A percentile compares a stretch with the other conserved stretches of the same genome.
These are phyloP conservation scores for Hemerocallis citrina DNA, from an alignment of 106 monocot genomes.

Conservation along the genomic window DNA sequence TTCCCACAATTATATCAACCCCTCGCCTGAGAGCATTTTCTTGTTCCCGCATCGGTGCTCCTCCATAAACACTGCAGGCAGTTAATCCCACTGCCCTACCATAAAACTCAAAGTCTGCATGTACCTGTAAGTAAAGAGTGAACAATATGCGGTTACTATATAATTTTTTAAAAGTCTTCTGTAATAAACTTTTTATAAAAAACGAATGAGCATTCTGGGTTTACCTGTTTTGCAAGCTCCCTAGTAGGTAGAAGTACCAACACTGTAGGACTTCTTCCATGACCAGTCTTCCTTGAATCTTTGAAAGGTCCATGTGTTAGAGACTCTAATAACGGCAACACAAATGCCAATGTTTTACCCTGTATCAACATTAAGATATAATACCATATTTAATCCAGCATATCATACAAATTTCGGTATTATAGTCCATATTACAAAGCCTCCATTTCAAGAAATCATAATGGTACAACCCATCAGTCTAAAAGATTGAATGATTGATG, in stretches of 20 bases:
- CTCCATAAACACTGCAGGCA: constrained; percentile 84
- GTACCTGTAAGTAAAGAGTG: constrained; percentile 36
- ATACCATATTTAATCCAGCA: too few relatives aligned
- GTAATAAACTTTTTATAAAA: background rate
- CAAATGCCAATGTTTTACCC: constrained; percentile 99
- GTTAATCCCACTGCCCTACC: constrained; percentile 65
- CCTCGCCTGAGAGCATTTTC: constrained; percentile 68
- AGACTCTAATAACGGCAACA: constrained; percentile 88
- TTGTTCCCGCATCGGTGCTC: constrained; percentile 60
- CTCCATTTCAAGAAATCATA: too few relatives aligned
- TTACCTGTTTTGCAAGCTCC: constrained; percentile 93
- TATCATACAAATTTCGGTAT: background rate
- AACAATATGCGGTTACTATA: too few relatives aligned
- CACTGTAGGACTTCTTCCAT: constrained; percentile 79
- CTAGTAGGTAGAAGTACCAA: constrained; percentile 91
- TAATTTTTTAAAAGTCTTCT: background rate
- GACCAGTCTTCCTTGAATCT: constrained; percentile 41
- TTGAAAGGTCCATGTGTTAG: constrained; percentile 60
- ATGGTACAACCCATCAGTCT: too few relatives aligned
- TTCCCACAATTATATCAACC: constrained; percentile 95
- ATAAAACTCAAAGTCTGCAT: constrained; percentile 76
- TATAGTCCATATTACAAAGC: background rate
- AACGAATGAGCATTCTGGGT: background rate
- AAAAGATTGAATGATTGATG: too few relatives aligned
- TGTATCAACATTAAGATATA: constrained; percentile 9